These are phyloP conservation scores for Candida lessepsii DNA, from an alignment of 805 yeast species.

Conservation along the genomic window DNA sequence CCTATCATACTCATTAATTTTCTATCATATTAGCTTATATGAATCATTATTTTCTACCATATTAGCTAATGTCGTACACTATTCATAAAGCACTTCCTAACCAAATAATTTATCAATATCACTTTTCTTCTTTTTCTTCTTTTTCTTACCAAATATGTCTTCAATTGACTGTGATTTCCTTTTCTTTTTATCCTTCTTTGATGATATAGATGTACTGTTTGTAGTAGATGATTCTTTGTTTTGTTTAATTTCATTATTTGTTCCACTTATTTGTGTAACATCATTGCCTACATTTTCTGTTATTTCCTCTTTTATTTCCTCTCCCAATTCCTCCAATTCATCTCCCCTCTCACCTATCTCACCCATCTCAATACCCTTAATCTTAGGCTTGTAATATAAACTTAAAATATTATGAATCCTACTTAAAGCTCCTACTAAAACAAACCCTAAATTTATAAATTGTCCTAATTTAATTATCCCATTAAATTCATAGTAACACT, in stretches of 20 bases:
- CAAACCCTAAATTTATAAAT: constrained; percentile 70
- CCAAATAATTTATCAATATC: constrained; percentile 13
- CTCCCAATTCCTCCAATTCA: constrained; percentile 6
- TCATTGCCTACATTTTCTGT: too few relatives aligned
- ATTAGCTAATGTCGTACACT: too few relatives aligned
- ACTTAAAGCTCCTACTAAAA: constrained; percentile 57
- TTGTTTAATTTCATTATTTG: too few relatives aligned
- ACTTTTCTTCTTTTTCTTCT: constrained; percentile 31
- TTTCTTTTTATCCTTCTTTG: constrained; percentile 5
- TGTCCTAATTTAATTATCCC: constrained; percentile 71
- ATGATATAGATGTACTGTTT: too few relatives aligned
- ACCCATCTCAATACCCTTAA: too few relatives aligned
- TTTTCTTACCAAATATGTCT: constrained; percentile 13
- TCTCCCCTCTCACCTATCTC: too few relatives aligned
- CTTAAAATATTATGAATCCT: constrained; percentile 3
- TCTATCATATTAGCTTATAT: too few relatives aligned
- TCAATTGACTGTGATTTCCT: constrained; percentile 6
- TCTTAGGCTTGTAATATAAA: neutral
- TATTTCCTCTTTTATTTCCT: constrained; percentile 19
- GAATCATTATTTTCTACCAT: too few relatives aligned
- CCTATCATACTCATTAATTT: too few relatives aligned
- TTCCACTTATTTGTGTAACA: neutral
- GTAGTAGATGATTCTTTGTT: too few relatives aligned
- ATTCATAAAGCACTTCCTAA: neutral
- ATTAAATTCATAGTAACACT: constrained; percentile 61